phyloP scores from a whole-genome alignment of 2,329 filamentous ascomycete genomes.

The Zelopaecilomyces penicillatus region DNA sequence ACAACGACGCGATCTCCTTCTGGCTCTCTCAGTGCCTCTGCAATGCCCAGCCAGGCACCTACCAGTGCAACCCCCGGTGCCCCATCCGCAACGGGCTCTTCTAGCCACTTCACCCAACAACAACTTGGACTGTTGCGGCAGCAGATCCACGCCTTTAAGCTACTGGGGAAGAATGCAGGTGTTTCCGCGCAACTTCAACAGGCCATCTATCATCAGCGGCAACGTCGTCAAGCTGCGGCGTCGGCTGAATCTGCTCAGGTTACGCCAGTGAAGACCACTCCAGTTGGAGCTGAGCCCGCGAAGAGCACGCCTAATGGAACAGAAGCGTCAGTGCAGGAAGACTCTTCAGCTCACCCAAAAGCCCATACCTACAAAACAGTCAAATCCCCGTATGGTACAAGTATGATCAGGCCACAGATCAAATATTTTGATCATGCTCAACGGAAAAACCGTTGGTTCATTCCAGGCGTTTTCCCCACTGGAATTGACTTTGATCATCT shows the following conservation, averaged over 20 bases:
- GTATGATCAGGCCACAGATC: conserved; percentile 50
- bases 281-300: conserved; percentile 22
- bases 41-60: conserved; percentile 25
- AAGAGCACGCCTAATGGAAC: conserved; percentile 30
- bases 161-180: conserved; percentile 77
- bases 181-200: conserved; percentile 74
- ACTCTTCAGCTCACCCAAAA: conserved; percentile 27
- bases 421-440: conserved; percentile 72
- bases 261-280: conserved; percentile 21
- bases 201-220: conserved; percentile 67
- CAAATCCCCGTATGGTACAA: conserved; percentile 59
- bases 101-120: conserved; percentile 62
- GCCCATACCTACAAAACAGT: conserved; percentile 60
- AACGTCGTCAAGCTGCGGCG: conserved; percentile 53
- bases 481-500: conserved; percentile 82
- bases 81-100: conserved; percentile 20
- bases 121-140: conserved; percentile 72
- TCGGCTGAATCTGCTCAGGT: conserved; percentile 37
- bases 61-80: conserved; percentile 24
- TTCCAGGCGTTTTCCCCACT: conserved; percentile 81
- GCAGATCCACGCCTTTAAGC: conserved; percentile 87
- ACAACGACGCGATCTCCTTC: conserved; percentile 23
- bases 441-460: conserved; percentile 67
- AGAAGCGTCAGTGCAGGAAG: conserved; percentile 25
- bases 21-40: conserved; percentile 29